Evolutionary conservation across 257 asterid species (phyloP).

Genomic region (Nyctanthes arbortristis): DNA sequence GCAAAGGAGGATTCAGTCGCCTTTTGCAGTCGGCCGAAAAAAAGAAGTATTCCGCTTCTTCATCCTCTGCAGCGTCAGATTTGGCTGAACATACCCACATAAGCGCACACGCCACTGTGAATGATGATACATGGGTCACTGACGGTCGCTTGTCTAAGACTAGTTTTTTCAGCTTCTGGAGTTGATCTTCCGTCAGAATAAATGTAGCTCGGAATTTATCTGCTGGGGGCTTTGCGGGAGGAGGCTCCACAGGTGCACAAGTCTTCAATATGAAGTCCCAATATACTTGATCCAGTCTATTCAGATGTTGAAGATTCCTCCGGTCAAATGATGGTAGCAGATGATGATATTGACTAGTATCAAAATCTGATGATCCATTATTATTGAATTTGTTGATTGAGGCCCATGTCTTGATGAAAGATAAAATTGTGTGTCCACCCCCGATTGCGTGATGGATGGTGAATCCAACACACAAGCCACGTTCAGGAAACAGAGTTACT

Average conservation of each 20-base stretch:
- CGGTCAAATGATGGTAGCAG: constrained; percentile 28
- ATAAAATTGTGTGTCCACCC: constrained; percentile 18
- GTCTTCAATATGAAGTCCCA: constrained; percentile 15
- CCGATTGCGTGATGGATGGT: constrained; percentile 19
- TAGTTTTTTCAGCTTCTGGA: constrained; percentile 23
- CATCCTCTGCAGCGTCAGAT: constrained; percentile 15
- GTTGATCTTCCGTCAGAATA: constrained; percentile 12
- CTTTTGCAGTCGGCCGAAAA: constrained; percentile 34
- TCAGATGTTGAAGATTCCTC: neutral
- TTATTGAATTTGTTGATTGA: constrained; percentile 7
- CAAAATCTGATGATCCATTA: neutral
- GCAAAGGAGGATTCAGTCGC: constrained; percentile 38
- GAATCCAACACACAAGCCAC: constrained; percentile 22
- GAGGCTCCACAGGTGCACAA: neutral
- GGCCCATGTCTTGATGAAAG: constrained; percentile 26
- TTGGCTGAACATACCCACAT: constrained; percentile 34
- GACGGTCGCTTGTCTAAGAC: neutral
- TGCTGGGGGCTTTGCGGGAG: neutral
- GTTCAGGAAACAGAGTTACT: constrained; percentile 25
- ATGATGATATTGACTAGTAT: neutral
- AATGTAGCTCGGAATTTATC: constrained; percentile 29
- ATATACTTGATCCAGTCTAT: neutral
- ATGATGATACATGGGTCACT: constrained; percentile 19
- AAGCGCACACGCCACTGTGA: constrained; percentile 24
- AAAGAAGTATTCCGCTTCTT: constrained; percentile 35